Base-by-base conservation (phyloP, 176 grass and related monocot species). In the Zoysia japonica region DNA sequence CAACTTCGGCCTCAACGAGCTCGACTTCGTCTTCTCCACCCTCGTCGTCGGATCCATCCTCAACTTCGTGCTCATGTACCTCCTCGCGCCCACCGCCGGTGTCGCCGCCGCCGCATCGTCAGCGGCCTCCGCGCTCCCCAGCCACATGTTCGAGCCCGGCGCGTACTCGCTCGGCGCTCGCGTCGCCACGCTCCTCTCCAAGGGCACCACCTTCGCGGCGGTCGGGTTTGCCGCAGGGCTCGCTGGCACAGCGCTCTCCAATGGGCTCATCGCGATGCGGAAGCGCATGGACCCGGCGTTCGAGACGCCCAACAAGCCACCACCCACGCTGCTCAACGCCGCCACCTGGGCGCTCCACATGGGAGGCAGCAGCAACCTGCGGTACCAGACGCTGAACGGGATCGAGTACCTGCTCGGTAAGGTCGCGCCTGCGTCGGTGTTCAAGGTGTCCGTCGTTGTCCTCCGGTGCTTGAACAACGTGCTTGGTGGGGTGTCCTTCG, bases 11-110 rank as follows among this genome's bases (percentile, higher is more conserved):
- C 85, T 96, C 73, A 92, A 96, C 82, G 93, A 92, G 77, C 82
- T 96, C 82, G 93, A 96, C 74, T 90, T 96, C 79, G 93, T 96
- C 74, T 96, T 96, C 85, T 96, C 90, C 76, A 96, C 93, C 55
- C 85, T 96, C 64, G 90, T 96, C 85, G 93, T 96, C 45, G 93
- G 93, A 88, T 96, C 93, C 57, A 96, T 96, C 77, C 81, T 96
- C 56, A 96, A 96, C 78, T 96, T 96, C 87, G 87, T 92, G 53
- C 85, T 96, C 82, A 96, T 96, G 93, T 96, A 96, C 85, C 85
- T 92, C 74, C 84, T 96, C 62, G 93, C 93, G 14, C 93, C 93
- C 72, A 92, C 90, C 17, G 77, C 90, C 47, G 87, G 74, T 9
- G 76, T 69, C 20, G 62, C 87, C 2, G 68, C 86, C 42, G 85